Evolutionary conservation across 73 alveolate genomes (phyloP).

Genomic region (Paramecium bursaria): DNA sequence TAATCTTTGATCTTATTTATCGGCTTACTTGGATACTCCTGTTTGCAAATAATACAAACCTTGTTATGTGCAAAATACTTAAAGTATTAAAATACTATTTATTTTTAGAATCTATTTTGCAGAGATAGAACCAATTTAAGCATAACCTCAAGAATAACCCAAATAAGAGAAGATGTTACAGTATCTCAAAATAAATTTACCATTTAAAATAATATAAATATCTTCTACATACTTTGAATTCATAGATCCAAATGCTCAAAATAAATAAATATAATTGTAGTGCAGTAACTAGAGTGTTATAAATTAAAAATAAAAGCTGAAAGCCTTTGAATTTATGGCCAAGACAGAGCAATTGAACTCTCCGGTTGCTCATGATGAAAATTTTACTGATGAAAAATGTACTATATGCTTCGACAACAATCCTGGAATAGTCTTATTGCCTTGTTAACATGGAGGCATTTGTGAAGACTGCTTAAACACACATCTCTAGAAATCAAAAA

Average conservation of each 20-base stretch:
- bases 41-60: no score
- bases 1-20: no score
- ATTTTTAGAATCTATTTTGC: conserved; percentile 20
- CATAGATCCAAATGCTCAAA: background rate
- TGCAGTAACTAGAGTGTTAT: conserved; percentile 7
- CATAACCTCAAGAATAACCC: background rate
- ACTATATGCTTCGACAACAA: background rate
- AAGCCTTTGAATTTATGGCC: conserved; percentile 51
- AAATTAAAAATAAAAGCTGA: conserved; percentile 20
- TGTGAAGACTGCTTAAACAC: conserved; percentile 30
- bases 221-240: conserved; percentile 35
- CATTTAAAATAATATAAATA: conserved; percentile 14
- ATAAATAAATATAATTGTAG: background rate
- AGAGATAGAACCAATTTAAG: background rate
- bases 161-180: background rate
- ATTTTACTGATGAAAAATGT: conserved; percentile 4
- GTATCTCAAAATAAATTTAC: background rate
- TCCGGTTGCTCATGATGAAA: conserved; percentile 15
- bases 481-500: no score
- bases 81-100: background rate
- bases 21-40: no score
- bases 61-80: no score
- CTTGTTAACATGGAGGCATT: conserved; percentile 45
- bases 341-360: conserved; percentile 22
- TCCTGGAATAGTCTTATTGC: conserved; percentile 29